Base-by-base conservation (phyloP, 1,284 basidiomycete genomes). In the Puccinia brachypodii region DNA sequence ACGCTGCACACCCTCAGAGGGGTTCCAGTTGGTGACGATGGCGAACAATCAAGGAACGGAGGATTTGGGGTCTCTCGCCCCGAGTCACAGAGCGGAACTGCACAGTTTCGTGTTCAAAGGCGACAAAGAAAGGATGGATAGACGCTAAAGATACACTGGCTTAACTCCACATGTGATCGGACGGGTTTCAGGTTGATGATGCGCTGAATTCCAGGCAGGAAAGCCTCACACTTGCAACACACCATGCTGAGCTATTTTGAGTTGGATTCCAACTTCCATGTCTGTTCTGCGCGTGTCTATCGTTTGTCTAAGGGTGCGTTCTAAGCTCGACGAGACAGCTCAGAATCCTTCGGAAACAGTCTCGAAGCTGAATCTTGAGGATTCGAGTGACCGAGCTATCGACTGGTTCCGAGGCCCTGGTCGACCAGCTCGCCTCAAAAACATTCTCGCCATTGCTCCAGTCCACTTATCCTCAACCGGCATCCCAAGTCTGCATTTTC, bases 61-160 rank as follows among this genome's bases (percentile, higher is more conserved):
- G 40, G 0, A 64, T 40, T 64, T 36, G 62, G n/a, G 36, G 62
- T 64, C 11, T 40, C 33, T 40, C 36, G 13, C 3, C 14, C 62
- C 36, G 62, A 64, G 58, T 60, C 58, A 33, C 58, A 25, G 58
- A 60, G 28, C 25, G 6, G 31, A 60, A 3, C 33, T 60, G 28
- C 58, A 60, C 28, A 60, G 58, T 60, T 60, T 33, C 28, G 58
- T 28, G 31, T 9, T 60, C 58, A 33, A 60, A 25, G 58, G 58
- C 58, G 58, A 60, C 58, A 60, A 60, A 60, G 16, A 16, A 25
- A 9, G 58, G 58, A 60, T 60, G 28, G 58, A 60, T 64, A 64
- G 31, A 64, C 62, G 36, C 7, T 25, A 9, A 7, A 28, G n/a
- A 22, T 64, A 22, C 4, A 3, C 33, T 40, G 36, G 16, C 33